Conservation (phyloP, 805 yeast genomes). For the Maudiozyma pseudohumilis region DNA sequence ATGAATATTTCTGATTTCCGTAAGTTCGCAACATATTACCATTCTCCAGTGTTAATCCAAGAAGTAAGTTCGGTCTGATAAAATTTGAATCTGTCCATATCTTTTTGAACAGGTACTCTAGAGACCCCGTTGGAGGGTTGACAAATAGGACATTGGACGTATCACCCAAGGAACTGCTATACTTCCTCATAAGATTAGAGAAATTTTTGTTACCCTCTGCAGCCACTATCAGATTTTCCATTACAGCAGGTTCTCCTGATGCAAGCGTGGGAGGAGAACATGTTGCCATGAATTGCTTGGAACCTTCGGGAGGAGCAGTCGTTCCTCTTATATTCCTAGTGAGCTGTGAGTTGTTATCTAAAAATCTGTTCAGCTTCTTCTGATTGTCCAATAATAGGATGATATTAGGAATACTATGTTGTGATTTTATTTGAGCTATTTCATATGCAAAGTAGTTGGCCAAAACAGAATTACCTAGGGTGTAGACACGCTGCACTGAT, state of each 20-base stretch:
- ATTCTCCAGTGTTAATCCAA: constrained; percentile 32
- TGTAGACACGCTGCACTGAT: constrained; percentile 29
- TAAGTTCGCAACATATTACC: neutral
- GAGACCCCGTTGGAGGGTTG: constrained; percentile 64
- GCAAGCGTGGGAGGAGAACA: constrained; percentile 25
- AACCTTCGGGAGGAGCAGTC: neutral
- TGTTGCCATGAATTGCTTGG: constrained; percentile 26
- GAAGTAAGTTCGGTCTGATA: constrained; percentile 46
- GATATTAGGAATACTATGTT: constrained; percentile 32
- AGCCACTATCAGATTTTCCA: constrained; percentile 48
- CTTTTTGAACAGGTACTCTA: constrained; percentile 35
- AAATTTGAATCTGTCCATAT: constrained; percentile 41
- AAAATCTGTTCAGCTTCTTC: constrained; percentile 34
- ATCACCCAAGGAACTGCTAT: constrained; percentile 32
- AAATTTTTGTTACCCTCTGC: constrained; percentile 51
- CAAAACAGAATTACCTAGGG: constrained; percentile 37
- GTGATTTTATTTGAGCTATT: constrained; percentile 32
- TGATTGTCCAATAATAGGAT: constrained; percentile 36
- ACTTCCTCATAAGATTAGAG: constrained; percentile 38
- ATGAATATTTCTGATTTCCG: no score
- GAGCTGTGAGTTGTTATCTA: constrained; percentile 32
- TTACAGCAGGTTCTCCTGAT: constrained; percentile 25
- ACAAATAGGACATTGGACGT: constrained; percentile 52
- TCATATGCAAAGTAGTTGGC: constrained; percentile 36
- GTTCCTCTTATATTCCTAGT: constrained; percentile 8